Evolutionary conservation across 23 red algal species (phyloP), one percentile per base, ranked within the genome.

Genomic region (Chondrus crispus): DNA sequence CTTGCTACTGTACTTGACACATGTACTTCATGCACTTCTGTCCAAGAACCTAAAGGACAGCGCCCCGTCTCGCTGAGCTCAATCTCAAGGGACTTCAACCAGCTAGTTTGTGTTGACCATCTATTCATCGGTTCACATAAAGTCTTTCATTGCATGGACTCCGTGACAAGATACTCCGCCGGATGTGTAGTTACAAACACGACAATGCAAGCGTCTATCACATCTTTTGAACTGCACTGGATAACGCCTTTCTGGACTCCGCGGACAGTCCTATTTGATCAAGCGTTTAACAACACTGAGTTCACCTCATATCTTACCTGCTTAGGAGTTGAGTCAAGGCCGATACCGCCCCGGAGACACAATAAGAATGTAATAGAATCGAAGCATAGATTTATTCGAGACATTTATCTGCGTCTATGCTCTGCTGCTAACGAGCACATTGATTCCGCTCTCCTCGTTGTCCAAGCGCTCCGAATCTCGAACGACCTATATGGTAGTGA

Each of bases 331-430:
- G 6, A 80, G 2, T 51, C 20, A 4, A 38, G 64, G 30, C 72
- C 55, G 19, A 68, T 91, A 37, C 75, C 88, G 29, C 74, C 58
- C 26, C 46, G 75, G 36, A 32, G 88, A 40, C 51, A 83, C 88
- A 91, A 83, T 53, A 91, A 82, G 47, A 91, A 91, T 72, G 75
- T 83, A 22, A 10, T 91, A 16, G 88, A 91, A 44, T 82, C 58
- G 3, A 83, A 80, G 77, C 88, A 91, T 77, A 43, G 52, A 44
- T 43, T 91, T 3, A 91, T 83, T 7, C 74, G 76, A 33, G 62
- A 58, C 58, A 68, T 91, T 13, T 83, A 32, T 55, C 35, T 82
- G 29, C 69, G 66, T 46, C 51, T 89, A 38, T 5, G 33, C 30
- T 24, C 28, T 76, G 28, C n/a, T 40, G 28, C 24, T 48, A 20